Conservation (phyloP, 768 basidiomycete species). For the Tylopilus felleus region DNA sequence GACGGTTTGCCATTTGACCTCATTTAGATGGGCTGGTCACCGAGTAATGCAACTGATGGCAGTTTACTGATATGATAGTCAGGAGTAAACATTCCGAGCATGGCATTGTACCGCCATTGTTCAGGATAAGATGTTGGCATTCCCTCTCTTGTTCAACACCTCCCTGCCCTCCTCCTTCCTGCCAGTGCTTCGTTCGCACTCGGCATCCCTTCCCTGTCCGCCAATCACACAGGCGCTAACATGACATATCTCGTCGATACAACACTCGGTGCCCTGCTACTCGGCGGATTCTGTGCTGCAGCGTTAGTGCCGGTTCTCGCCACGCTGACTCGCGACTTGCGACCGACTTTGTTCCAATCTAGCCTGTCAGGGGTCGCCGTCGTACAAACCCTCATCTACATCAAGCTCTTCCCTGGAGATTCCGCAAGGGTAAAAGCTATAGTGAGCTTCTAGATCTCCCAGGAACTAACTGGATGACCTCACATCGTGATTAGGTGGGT, state of each 20-base stretch:
- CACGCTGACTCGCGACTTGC: background rate
- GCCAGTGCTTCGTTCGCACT: background rate
- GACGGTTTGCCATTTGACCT: too few species aligned
- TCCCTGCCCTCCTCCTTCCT: too few species aligned
- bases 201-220: background rate
- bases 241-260: conserved; percentile 15
- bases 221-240: background rate
- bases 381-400: conserved; percentile 28
- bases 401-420: conserved; percentile 30
- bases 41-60: too few species aligned
- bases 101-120: too few species aligned
- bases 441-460: conserved; percentile 12
- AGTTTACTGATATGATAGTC: background rate
- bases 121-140: background rate
- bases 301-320: conserved; percentile 12
- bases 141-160: background rate
- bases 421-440: conserved; percentile 17
- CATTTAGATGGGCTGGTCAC: too few species aligned
- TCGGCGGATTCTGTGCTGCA: conserved; percentile 31
- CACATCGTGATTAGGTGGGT: conserved; percentile 18
- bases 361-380: conserved; percentile 30
- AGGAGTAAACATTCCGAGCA: background rate
- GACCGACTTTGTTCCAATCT: background rate
- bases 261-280: conserved; percentile 29
- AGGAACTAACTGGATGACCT: background rate